These are phyloP conservation scores for Leishmania tarentolae DNA, from an alignment of 208 protist species.

Conservation along the genomic window DNA sequence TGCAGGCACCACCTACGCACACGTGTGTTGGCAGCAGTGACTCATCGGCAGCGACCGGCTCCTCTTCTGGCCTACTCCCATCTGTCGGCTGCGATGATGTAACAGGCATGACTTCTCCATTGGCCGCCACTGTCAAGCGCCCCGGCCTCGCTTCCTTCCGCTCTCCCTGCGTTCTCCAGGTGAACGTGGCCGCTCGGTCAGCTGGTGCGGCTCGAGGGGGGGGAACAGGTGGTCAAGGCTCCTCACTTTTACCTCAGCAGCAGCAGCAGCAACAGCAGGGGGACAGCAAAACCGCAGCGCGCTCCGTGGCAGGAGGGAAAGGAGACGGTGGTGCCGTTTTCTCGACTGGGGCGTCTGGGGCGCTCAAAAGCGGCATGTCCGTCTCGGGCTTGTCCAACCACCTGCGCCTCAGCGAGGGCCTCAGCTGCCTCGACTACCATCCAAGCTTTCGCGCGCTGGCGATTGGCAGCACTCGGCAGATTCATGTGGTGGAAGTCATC, in stretches of 20 bases:
- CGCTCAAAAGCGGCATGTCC: constrained; percentile 16
- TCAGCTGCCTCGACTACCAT: constrained; percentile 73
- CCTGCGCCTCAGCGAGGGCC: constrained; percentile 52
- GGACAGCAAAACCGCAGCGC: neutral
- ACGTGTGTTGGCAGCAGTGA: neutral
- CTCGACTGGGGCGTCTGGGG: neutral
- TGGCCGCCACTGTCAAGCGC: neutral
- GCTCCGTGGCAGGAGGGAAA: neutral
- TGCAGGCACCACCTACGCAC: neutral
- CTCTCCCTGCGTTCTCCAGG: constrained; percentile 12
- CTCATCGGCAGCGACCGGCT: neutral
- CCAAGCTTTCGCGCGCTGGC: constrained; percentile 63
- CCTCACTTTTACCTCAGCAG: neutral
- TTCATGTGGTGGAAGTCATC: constrained; percentile 76
- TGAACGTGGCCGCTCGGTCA: neutral
- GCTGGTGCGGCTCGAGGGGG: neutral
- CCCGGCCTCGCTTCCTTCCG: constrained; percentile 7
- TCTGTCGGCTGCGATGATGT: neutral
- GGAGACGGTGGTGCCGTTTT: constrained; percentile 6
- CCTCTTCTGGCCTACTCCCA: neutral
- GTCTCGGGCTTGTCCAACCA: constrained; percentile 32
- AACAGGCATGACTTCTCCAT: neutral
- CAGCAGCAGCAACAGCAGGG: neutral
- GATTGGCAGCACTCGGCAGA: constrained; percentile 70
- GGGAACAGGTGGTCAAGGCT: neutral